Base-by-base conservation (phyloP, 768 basidiomycete genomes). In the Zangia roseola region DNA sequence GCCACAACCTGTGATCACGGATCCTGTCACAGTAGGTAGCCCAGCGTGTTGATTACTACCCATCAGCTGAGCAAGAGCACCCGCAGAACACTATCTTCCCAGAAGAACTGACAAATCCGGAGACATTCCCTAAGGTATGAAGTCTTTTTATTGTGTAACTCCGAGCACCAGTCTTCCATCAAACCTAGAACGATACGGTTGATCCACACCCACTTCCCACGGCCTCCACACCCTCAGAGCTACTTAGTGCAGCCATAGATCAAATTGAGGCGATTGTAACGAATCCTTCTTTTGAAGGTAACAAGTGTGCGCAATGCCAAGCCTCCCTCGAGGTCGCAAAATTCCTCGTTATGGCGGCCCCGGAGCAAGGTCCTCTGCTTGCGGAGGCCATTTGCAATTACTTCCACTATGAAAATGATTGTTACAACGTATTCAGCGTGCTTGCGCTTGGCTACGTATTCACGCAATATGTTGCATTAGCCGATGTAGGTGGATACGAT, bases 1-100 rank as follows among this genome's bases (percentile, higher is more conserved):
- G 63, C 80, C 79, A 4, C 85, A 87, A 61, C 86, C 86, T 3
- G 74, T 86, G 26, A 74, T 88, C 37, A 78, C 84, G 16, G 86
- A 88, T 63, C 81, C 83, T 4, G 77, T 85, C 33, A 74, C 76
- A 40, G 86, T 85, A 45, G 37, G 69, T 51, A 20, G 30, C 21
- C 24, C 12, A 10, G 12, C 28, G 26, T n/a, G n/a, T n/a, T n/a
- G n/a, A n/a, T n/a, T n/a, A n/a, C n/a, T n/a, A n/a, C n/a, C n/a
- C n/a, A 20, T 24, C 43, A 9, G 14, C 40, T 12, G n/a, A 21
- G 16, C 12, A 21, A 17, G 10, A 12, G 39, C 10, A 24, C 13
- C 49, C 21, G 13, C 45, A 84, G 83, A 75, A 80, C 63, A 67
- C 71, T 54, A 70, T 70, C 7, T 88, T 81, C 59, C 79, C 83